Conservation (phyloP, 768 basidiomycete species). For the Melanogaster broomeanus region DNA sequence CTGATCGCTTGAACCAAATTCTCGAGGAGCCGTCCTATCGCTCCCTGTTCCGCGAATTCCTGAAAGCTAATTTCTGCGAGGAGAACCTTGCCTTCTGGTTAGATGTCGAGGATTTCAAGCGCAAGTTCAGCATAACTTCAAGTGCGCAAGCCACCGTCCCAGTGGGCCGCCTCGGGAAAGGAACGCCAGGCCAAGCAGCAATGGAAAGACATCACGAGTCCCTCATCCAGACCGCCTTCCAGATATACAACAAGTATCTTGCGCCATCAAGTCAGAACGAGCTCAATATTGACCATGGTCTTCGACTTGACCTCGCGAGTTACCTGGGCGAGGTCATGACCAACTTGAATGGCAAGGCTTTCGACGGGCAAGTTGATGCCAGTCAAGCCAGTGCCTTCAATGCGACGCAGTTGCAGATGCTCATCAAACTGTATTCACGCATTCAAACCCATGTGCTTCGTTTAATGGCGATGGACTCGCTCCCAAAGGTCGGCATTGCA, state of each 20-base stretch:
- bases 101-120: constrained; percentile 96
- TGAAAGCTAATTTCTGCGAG: constrained; percentile 94
- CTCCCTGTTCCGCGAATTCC: constrained; percentile 90
- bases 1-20: constrained; percentile 87
- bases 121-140: constrained; percentile 93
- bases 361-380: constrained; percentile 79
- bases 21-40: constrained; percentile 90
- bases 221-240: constrained; percentile 90
- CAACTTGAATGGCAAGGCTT: constrained; percentile 70
- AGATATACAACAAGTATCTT: constrained; percentile 93
- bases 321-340: constrained; percentile 92
- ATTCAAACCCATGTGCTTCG: constrained; percentile 98
- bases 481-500: constrained; percentile 75
- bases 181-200: constrained; percentile 75
- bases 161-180: constrained; percentile 39
- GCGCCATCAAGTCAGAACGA: constrained; percentile 95
- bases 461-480: constrained; percentile 97
- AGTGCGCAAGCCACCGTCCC: constrained; percentile 72
- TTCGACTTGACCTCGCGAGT: constrained; percentile 91
- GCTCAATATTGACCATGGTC: constrained; percentile 96
- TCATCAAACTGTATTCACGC: constrained; percentile 92
- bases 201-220: constrained; percentile 98
- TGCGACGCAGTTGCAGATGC: constrained; percentile 92
- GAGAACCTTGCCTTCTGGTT: constrained; percentile 98
- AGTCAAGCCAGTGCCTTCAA: constrained; percentile 84